These are phyloP conservation scores for Buxus sempervirens DNA, from an alignment of 164 flowering plant species.

Conservation along the genomic window DNA sequence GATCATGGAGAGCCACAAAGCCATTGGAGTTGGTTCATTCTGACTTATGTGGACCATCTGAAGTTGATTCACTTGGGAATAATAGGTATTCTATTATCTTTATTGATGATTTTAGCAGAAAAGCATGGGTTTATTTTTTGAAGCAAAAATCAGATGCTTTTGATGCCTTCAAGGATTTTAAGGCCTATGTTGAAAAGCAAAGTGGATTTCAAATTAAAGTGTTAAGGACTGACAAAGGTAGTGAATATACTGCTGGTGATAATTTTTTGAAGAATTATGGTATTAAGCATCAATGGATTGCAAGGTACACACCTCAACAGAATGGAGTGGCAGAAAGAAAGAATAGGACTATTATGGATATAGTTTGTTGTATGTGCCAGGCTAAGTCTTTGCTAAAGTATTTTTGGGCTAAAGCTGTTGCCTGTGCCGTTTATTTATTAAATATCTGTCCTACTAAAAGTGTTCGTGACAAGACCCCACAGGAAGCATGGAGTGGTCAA, in stretches of 20 bases:
- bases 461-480: too few relatives aligned
- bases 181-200: neutral
- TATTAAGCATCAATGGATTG: neutral
- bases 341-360: slow-evolving; percentile 1
- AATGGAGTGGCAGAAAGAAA: slow-evolving; percentile 1
- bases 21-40: neutral
- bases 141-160: neutral
- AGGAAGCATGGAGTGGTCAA: too few relatives aligned
- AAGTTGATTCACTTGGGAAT: neutral
- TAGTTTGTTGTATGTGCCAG: slow-evolving; percentile 5
- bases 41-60: neutral
- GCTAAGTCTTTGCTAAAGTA: neutral
- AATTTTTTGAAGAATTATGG: neutral
- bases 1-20: neutral
- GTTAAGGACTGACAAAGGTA: neutral
- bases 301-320: neutral
- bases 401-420: slow-evolving; percentile 11
- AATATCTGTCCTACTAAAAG: too few relatives aligned
- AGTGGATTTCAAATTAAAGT: neutral
- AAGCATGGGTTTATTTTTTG: slow-evolving; percentile 10
- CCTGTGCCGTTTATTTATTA: slow-evolving; percentile 8
- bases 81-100: slow-evolving; percentile 1
- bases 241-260: neutral
- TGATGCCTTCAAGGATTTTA: neutral
- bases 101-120: slow-evolving; percentile 2